phyloP scores from a whole-genome alignment of 768 basidiomycete genomes.

The Scleroderma citrinum region DNA sequence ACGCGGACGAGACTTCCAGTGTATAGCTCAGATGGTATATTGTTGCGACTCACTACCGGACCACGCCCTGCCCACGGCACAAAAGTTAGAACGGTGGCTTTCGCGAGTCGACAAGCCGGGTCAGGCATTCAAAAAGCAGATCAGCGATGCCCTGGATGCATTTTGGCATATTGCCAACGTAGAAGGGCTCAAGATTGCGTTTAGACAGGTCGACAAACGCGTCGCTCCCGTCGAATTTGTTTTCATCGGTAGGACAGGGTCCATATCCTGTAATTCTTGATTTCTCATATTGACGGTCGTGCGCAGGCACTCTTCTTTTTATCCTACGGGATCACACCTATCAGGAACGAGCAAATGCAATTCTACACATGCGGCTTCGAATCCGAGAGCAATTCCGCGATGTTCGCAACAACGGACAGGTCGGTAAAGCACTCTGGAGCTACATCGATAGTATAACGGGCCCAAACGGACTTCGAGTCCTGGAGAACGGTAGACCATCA shows the following conservation, averaged over 20 bases:
- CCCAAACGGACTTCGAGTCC: constrained; percentile 25
- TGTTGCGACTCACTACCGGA: constrained; percentile 51
- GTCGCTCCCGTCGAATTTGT: constrained; percentile 76
- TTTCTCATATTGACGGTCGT: not conserved
- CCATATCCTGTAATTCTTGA: not conserved
- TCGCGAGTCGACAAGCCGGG: constrained; percentile 32
- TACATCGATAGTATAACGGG: constrained; percentile 41
- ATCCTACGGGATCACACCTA: constrained; percentile 38
- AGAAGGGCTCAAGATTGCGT: constrained; percentile 37
- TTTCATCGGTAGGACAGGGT: constrained; percentile 56
- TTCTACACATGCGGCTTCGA: constrained; percentile 49
- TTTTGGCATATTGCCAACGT: constrained; percentile 50
- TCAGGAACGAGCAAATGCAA: constrained; percentile 46
- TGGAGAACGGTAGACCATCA: constrained; percentile 19
- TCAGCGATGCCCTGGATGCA: constrained; percentile 47
- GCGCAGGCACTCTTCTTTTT: constrained; percentile 62
- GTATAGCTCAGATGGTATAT: constrained; percentile 62
- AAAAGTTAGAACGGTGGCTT: constrained; percentile 50
- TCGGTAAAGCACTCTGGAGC: constrained; percentile 54
- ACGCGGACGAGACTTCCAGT: constrained; percentile 74
- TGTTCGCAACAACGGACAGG: constrained; percentile 54
- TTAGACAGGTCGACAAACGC: constrained; percentile 48
- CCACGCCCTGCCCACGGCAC: constrained; percentile 45
- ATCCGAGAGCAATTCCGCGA: constrained; percentile 56
- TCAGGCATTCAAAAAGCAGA: constrained; percentile 44